Percentiles rank a stretch among this genome's conserved stretches.
phyloP scores from a whole-genome alignment of 2,329 filamentous ascomycete species.

The Colletotrichum spaethianum region DNA sequence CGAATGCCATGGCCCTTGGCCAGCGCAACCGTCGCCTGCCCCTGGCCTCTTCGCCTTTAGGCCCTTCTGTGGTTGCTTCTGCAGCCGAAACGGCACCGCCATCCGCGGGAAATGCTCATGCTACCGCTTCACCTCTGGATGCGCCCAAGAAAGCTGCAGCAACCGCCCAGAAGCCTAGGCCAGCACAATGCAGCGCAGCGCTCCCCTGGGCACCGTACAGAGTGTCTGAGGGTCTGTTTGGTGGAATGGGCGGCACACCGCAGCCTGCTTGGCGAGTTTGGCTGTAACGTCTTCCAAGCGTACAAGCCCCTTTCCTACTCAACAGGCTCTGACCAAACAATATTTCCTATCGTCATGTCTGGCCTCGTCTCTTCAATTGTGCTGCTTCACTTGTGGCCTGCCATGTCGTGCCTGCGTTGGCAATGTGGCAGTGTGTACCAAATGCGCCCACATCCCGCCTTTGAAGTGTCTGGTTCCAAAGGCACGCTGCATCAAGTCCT shows the following conservation, averaged over 20 bases:
- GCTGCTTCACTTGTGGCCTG: background rate
- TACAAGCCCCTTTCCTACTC: background rate
- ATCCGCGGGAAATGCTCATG: background rate
- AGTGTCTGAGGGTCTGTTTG: background rate
- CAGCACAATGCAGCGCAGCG: background rate
- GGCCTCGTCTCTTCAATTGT: background rate
- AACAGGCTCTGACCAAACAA: no score
- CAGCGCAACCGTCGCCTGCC: background rate
- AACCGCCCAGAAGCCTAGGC: slow-evolving; percentile 7
- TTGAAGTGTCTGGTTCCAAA: background rate
- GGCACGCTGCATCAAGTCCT: background rate
- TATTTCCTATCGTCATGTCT: background rate
- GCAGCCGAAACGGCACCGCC: background rate
- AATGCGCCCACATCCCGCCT: background rate
- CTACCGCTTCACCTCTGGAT: background rate
- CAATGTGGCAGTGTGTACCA: background rate
- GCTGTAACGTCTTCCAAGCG: slow-evolving; percentile 2
- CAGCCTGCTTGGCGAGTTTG: slow-evolving; percentile 17
- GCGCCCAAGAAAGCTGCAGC: slow-evolving; percentile 1
- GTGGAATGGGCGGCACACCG: slow-evolving; percentile 1
- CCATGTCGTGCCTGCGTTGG: background rate
- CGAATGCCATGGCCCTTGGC: slow-evolving; percentile 5
- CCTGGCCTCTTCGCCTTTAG: background rate
- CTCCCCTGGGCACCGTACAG: background rate
- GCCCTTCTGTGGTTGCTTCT: background rate